Conservation (phyloP, 768 basidiomycete species). For the Tulasnella sp. region DNA sequence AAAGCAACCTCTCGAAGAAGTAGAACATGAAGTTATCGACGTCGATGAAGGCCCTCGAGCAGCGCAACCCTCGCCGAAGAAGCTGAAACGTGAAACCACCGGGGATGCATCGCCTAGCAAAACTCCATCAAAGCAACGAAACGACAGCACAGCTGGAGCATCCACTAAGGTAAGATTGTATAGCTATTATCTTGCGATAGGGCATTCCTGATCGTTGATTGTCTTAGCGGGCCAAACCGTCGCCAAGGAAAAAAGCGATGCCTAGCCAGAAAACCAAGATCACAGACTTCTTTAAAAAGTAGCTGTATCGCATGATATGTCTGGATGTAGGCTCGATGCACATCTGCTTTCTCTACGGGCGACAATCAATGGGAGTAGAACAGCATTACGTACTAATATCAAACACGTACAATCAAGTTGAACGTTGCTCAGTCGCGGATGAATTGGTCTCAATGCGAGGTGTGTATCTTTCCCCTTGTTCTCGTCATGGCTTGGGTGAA, state of each 20-base stretch:
- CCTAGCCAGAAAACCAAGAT: constrained; percentile 3
- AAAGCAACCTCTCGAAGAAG: background rate
- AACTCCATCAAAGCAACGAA: background rate
- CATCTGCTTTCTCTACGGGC: too few species aligned
- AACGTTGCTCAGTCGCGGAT: too few species aligned
- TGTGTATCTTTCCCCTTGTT: too few species aligned
- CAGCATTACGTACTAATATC: too few species aligned
- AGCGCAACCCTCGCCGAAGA: background rate
- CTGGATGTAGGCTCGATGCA: too few species aligned
- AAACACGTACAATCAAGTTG: too few species aligned
- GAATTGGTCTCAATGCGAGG: too few species aligned
- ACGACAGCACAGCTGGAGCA: background rate
- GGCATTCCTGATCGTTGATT: background rate
- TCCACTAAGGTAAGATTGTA: background rate
- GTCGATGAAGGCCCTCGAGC: background rate
- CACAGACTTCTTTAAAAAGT: constrained; percentile 14
- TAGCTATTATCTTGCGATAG: background rate
- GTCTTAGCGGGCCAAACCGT: background rate
- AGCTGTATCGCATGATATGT: too few species aligned
- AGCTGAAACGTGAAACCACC: background rate
- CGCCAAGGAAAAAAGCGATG: background rate
- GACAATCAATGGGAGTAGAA: too few species aligned
- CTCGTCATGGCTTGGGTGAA: too few species aligned
- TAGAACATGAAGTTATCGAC: background rate
- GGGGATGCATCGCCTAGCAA: background rate